Evolutionary conservation across 78 protist genomes (phyloP).

Genomic region (Blattamonas nauphoetae): DNA sequence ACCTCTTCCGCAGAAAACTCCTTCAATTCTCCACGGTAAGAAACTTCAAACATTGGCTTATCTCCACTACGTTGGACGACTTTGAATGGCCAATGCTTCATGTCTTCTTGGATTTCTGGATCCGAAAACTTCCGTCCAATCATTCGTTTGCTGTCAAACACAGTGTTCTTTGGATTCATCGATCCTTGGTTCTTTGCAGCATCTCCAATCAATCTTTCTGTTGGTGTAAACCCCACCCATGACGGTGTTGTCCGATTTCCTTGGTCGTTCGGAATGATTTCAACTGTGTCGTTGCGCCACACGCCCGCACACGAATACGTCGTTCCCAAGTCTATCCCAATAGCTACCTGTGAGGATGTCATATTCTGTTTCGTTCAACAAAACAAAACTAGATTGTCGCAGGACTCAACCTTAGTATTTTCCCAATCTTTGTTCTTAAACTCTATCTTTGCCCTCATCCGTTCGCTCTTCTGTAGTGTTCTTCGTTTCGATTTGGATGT

Average conservation of each 20-base stretch:
- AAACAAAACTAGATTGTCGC: no score
- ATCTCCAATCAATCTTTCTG: no score
- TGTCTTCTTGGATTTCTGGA: conserved; percentile 38
- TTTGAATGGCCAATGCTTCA: conserved; percentile 76
- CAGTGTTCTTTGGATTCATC: conserved; percentile 12
- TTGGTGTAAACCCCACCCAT: conserved; percentile 33
- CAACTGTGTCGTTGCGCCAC: background rate
- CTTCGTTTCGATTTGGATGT: no score
- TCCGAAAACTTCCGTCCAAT: conserved; percentile 21
- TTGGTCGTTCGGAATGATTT: background rate
- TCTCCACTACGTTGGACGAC: conserved; percentile 36
- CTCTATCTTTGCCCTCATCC: no score
- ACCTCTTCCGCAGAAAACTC: conserved; percentile 25
- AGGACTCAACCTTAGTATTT: no score
- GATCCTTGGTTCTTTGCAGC: conserved; percentile 13
- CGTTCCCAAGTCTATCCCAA: conserved; percentile 31
- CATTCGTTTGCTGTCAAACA: conserved; percentile 20
- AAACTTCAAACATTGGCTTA: conserved; percentile 18
- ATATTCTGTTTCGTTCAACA: no score
- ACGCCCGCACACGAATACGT: conserved; percentile 2
- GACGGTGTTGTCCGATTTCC: conserved; percentile 65
- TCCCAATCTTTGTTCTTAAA: no score
- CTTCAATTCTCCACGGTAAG: conserved; percentile 6
- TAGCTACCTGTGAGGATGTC: no score
- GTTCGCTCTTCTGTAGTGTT: no score